Base-by-base conservation (phyloP, 225 moss, liverwort and hornwort species). In the Takakia lepidozioides region DNA sequence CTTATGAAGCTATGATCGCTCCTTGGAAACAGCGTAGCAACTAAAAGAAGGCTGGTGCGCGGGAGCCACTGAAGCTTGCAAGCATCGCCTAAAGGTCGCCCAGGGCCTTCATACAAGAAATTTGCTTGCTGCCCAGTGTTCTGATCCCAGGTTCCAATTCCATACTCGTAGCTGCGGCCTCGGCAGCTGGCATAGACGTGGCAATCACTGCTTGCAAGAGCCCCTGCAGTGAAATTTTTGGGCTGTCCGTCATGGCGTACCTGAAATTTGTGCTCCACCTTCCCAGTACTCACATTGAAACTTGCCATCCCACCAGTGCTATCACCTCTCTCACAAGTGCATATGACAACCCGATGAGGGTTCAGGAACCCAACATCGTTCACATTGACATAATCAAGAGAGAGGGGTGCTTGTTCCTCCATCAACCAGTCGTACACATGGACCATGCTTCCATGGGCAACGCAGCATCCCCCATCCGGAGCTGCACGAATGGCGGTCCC, bases 361-460 rank as follows among this genome's bases (percentile, higher is more conserved):
- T 63, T 70, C 15, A 82, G 69, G 57, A 82, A 82, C 19, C 69
- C 82, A 22, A 78, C 77, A 28, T 82, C 82, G 41, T 82, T 77
- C 26, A 82, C 76, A 29, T 78, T 82, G 14, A 82, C 72, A 19
- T 73, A 82, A 54, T 82, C 82, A 46, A 82, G 63, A 48, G 77
- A 72, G 17, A 82, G 82, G 29, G 82, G 82, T 22, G 63, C 66
- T 55, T 82, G 73, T 54, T 82, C 76, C 63, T 78, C 73, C 55
- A 82, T 56, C 47, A 73, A 56, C 82, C 82, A 82, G 45, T 82
- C 70, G 43, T 82, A 82, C 10, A 82, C 77, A 49, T 82, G 82
- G n/a, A 82, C 82, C 82, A 82, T 82, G 57, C 69, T 69, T 41
- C 72, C 77, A 64, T 82, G 82, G 5, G 82, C 82, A 46, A 82